A percentile compares a stretch with the other conserved stretches of the same genome.
These are phyloP conservation scores for Rhinocladiella mackenziei DNA, from an alignment of 2,329 filamentous ascomycete species.

Conservation along the genomic window DNA sequence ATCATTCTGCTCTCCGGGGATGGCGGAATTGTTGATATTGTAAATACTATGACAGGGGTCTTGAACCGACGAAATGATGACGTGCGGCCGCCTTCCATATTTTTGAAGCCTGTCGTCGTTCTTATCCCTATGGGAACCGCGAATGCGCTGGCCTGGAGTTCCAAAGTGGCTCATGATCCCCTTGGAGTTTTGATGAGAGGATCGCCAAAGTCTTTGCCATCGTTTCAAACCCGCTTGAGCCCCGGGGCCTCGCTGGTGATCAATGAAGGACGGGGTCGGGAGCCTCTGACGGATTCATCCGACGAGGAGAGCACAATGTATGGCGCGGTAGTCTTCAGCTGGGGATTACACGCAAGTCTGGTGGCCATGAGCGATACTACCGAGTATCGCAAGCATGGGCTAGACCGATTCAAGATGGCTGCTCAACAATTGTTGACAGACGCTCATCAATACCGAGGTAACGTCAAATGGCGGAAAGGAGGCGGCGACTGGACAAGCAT, in stretches of 20 bases:
- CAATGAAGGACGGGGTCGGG: slow-evolving; percentile 45
- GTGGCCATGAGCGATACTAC: slow-evolving; percentile 88
- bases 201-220: slow-evolving; percentile 52
- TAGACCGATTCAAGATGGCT: slow-evolving; percentile 77
- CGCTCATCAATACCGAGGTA: slow-evolving; percentile 48
- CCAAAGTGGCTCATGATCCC: slow-evolving; percentile 25
- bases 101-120: slow-evolving; percentile 53
- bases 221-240: slow-evolving; percentile 58
- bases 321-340: slow-evolving; percentile 81
- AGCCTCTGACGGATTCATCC: slow-evolving; percentile 16
- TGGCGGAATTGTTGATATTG: slow-evolving; percentile 75
- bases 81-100: slow-evolving; percentile 24
- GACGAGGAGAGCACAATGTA: slow-evolving; percentile 39
- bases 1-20: slow-evolving; percentile 82
- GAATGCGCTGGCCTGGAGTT: slow-evolving; percentile 39
- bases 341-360: slow-evolving; percentile 82
- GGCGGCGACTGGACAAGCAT: slow-evolving; percentile 22
- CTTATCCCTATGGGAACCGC: slow-evolving; percentile 53
- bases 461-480: slow-evolving; percentile 36
- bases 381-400: slow-evolving; percentile 72
- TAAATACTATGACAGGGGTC: slow-evolving; percentile 59
- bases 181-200: slow-evolving; percentile 53
- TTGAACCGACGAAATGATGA: slow-evolving; percentile 29
- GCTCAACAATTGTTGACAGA: slow-evolving; percentile 59
- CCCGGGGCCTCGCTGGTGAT: slow-evolving; percentile 48